Conservation (phyloP, 2,329 filamentous ascomycete species). For the Westerdykella aurantiaca region DNA sequence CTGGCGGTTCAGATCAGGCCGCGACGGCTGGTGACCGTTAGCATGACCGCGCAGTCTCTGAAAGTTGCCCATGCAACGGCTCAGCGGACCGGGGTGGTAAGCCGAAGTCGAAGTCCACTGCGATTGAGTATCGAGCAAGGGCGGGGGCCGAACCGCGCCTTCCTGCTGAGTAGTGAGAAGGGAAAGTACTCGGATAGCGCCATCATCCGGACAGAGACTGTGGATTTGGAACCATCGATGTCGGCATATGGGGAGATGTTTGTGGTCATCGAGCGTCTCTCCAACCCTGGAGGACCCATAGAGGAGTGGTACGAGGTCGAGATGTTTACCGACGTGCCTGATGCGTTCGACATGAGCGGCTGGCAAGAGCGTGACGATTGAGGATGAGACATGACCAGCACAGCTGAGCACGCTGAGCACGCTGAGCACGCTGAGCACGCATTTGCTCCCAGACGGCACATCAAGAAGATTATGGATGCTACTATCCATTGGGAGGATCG, state of each 20-base stretch:
- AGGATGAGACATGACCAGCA: too few species aligned
- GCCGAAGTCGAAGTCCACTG: conserved; percentile 46
- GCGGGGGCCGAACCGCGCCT: conserved; percentile 60
- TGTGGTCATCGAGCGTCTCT: conserved; percentile 77
- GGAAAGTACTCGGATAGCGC: conserved; percentile 69
- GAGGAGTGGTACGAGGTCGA: conserved; percentile 50
- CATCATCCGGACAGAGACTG: conserved; percentile 61
- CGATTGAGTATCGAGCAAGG: conserved; percentile 69
- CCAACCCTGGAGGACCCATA: conserved; percentile 45
- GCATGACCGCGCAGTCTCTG: conserved; percentile 49
- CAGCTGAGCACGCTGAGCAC: too few species aligned
- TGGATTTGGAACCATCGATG: conserved; percentile 66
- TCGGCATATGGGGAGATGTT: conserved; percentile 57
- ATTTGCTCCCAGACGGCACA: not conserved
- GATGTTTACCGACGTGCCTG: conserved; percentile 42
- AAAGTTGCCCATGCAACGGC: conserved; percentile 25
- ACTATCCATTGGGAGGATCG: too few species aligned
- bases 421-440: too few species aligned
- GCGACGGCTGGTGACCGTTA: conserved; percentile 56
- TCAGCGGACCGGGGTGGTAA: conserved; percentile 21
- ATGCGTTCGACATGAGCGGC: conserved; percentile 41
- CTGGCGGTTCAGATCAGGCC: conserved; percentile 49
- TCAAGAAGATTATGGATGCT: too few species aligned
- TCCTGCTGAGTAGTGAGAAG: conserved; percentile 61
- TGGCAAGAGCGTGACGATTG: conserved; percentile 43